Evolutionary conservation across 441 rosid genomes (phyloP).

Genomic region (Erysimum cheiri): DNA sequence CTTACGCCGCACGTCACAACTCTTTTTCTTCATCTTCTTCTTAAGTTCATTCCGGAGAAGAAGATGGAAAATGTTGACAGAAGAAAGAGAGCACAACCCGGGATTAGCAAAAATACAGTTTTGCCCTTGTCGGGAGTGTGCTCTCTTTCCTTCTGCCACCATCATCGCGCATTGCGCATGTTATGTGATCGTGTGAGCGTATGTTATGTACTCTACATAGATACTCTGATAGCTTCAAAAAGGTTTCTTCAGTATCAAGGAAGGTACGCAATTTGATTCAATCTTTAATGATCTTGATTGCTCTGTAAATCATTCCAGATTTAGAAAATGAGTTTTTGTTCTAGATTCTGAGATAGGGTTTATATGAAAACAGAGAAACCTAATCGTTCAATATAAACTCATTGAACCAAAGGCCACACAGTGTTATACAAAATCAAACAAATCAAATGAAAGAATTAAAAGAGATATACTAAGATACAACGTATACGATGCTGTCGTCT

Average conservation of each 20-base stretch:
- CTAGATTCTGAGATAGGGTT: constrained; percentile 14
- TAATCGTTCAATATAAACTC: constrained; percentile 58
- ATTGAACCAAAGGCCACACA: constrained; percentile 58
- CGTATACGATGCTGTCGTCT: constrained; percentile 39
- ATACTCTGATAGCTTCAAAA: constrained; percentile 10
- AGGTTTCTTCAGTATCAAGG: constrained; percentile 21
- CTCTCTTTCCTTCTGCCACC: constrained; percentile 86
- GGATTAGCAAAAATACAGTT: constrained; percentile 49
- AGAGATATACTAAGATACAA: constrained; percentile 46
- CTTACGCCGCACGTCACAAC: constrained; percentile 46
- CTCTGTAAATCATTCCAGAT: too few species aligned
- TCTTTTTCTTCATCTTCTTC: constrained; percentile 29
- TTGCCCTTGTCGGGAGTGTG: constrained; percentile 77
- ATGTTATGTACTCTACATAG: background rate
- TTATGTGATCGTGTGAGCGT: constrained; percentile 33
- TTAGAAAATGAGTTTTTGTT: background rate
- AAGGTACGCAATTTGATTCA: constrained; percentile 22
- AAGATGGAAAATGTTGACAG: constrained; percentile 68
- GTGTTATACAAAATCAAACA: constrained; percentile 22
- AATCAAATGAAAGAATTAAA: constrained; percentile 30
- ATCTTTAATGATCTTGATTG: background rate
- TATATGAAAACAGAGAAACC: constrained; percentile 37
- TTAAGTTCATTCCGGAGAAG: constrained; percentile 19
- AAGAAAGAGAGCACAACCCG: constrained; percentile 91
- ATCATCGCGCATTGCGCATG: constrained; percentile 36